Evolutionary conservation across 306 rosid species (phyloP).

Genomic region (Pyrus pyrifolia): DNA sequence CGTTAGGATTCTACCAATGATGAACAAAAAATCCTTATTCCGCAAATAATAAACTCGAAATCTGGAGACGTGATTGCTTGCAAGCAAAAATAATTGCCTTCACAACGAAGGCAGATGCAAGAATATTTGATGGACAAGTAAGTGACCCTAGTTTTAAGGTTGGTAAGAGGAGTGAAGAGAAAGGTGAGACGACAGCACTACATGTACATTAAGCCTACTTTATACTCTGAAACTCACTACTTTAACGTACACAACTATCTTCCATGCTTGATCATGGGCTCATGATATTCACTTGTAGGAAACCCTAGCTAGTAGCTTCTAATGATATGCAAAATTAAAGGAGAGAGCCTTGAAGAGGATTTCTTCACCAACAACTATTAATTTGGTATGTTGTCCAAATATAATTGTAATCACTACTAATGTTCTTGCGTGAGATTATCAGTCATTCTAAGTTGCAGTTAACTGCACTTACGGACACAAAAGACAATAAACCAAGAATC

Average conservation of each 20-base stretch:
- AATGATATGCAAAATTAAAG: not conserved
- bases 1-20: not conserved
- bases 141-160: not conserved
- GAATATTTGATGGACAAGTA: not conserved
- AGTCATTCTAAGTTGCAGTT: too few relatives aligned
- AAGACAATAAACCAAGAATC: too few relatives aligned
- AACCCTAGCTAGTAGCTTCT: not conserved
- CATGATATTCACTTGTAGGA: not conserved
- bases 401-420: not conserved
- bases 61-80: not conserved
- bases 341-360: not conserved
- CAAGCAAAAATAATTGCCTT: slow-evolving; percentile 20
- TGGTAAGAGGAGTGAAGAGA: not conserved
- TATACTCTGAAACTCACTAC: not conserved
- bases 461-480: too few relatives aligned
- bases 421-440: not conserved
- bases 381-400: not conserved
- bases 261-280: not conserved
- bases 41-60: not conserved
- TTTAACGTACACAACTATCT: not conserved
- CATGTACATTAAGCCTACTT: not conserved
- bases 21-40: not conserved
- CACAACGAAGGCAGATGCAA: slow-evolving; percentile 26
- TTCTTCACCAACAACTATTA: not conserved
- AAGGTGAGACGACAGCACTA: slow-evolving; percentile 24